phyloP scores from a whole-genome alignment of 495 filamentous ascomycete species.

The Tuber microsphaerosporum region DNA sequence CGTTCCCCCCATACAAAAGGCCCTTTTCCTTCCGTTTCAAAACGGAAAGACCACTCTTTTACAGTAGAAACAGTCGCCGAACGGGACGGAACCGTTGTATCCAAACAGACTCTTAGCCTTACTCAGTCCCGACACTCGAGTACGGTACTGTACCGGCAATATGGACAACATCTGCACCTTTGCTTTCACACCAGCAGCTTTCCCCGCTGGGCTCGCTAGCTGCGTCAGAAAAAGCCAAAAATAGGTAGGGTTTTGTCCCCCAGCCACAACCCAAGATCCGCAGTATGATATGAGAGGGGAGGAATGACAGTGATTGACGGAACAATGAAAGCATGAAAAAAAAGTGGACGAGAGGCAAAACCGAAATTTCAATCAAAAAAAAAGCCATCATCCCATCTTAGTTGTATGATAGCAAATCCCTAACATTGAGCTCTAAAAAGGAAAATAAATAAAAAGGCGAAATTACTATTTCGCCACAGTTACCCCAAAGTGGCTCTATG shows the following conservation, averaged over 20 bases:
- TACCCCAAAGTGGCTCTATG: not conserved
- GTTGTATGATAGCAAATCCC: not conserved
- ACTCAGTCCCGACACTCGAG: not conserved
- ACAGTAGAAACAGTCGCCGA: too few relatives aligned
- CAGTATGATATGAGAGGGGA: not conserved
- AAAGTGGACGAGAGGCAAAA: not conserved
- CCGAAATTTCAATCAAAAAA: not conserved
- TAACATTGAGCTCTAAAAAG: not conserved
- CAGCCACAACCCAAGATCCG: slow-evolving; percentile 17
- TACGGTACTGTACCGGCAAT: too few relatives aligned
- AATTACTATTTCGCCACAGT: not conserved
- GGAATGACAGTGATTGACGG: not conserved
- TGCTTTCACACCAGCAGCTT: not conserved
- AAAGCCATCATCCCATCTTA: not conserved
- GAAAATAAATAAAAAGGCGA: too few relatives aligned
- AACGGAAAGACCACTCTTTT: too few relatives aligned
- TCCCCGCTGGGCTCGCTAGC: not conserved
- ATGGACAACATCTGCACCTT: not conserved
- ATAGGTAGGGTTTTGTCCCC: slow-evolving; percentile 11
- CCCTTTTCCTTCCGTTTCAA: too few relatives aligned
- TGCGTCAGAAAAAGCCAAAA: slow-evolving; percentile 16
- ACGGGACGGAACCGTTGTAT: too few relatives aligned
- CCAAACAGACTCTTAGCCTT: not conserved
- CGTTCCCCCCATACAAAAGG: too few relatives aligned
- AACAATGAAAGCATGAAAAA: not conserved